A percentile compares a stretch with the other conserved stretches of the same genome.
Conservation (phyloP, 768 basidiomycete genomes). For the Naematelia aurantialba region DNA sequence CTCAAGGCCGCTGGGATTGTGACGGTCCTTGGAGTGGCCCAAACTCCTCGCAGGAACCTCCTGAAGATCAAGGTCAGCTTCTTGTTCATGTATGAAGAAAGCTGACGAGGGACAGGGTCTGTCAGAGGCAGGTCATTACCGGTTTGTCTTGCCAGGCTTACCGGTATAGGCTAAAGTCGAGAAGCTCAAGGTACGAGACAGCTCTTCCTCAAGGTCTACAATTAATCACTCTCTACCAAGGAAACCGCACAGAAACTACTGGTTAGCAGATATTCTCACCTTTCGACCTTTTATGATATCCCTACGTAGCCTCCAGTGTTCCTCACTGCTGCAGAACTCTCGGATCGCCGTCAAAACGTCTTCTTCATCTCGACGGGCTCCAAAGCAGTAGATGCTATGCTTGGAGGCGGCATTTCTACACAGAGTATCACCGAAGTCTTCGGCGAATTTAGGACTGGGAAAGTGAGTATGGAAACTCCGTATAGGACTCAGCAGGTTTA, state of each 20-base stretch:
- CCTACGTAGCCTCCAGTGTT: slow-evolving; percentile 89
- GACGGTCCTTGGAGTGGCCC: slow-evolving; percentile 59
- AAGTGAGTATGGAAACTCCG: slow-evolving; percentile 26
- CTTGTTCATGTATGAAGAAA: neutral
- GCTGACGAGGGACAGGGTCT: slow-evolving; percentile 62
- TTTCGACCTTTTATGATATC: too few relatives aligned
- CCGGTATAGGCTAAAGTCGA: slow-evolving; percentile 74
- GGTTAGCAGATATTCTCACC: too few relatives aligned
- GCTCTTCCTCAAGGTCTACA: neutral
- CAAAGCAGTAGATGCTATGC: slow-evolving; percentile 79
- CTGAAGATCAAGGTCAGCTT: slow-evolving; percentile 80
- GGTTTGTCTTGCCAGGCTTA: neutral
- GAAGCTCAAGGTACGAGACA: slow-evolving; percentile 72
- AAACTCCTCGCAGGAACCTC: slow-evolving; percentile 84
- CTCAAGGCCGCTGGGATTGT: slow-evolving; percentile 62
- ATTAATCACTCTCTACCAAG: slow-evolving; percentile 53
- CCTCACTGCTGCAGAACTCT: slow-evolving; percentile 83
- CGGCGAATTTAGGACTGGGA: slow-evolving; percentile 89
- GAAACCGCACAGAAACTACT: slow-evolving; percentile 86
- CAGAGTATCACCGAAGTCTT: slow-evolving; percentile 96
- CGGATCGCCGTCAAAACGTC: slow-evolving; percentile 63
- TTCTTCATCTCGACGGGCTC: slow-evolving; percentile 85
- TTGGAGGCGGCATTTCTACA: slow-evolving; percentile 85
- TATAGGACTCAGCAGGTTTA: slow-evolving; percentile 42
- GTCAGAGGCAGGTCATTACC: slow-evolving; percentile 61